Base-by-base conservation (phyloP, 768 basidiomycete genomes). In the Phaffia tasmanica region DNA sequence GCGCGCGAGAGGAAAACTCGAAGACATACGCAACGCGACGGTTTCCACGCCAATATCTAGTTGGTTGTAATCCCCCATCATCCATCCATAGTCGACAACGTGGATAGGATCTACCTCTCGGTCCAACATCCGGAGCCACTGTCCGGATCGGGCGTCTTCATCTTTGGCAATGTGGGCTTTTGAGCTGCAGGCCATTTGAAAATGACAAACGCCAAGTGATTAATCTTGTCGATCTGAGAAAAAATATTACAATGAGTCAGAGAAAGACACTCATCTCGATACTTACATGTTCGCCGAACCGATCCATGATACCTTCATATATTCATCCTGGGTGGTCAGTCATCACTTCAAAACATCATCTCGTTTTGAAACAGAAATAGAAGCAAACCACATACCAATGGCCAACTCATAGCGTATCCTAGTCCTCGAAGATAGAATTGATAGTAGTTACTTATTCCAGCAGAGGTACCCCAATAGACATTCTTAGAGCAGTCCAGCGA, bases 11-110 rank as follows among this genome's bases (percentile, higher is more conserved):
- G 25, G 23, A 35, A 18, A 29, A 11, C 21, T 35, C 32, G 25
- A 21, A 21, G 48, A 76, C 76, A 71, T 67, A 76, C 76, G 76
- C 53, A 77, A 63, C n/a, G 72, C 75, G 27, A 76, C 72, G 25
- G 76, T 77, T 61, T 73, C 74, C 6, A 72, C 56, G 15, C 67
- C 54, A 21, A 76, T 70, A 54, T 76, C 74, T 35, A 76, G 61
- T 68, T 77, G 76, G 69, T 77, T 77, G 72, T 73, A 76, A 64
- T 77, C 76, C 1, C 75, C 76, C 76, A 77, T 77, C 32, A 72
- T 75, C 74, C 74, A 77, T 0, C 64, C 64, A 46, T 74, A 73
- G 71, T 76, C 76, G 49, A 76, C 73, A 59, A 75, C 65, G 14
- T 69, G 49, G 11, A 77, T 72, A 25, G 76, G 75, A 70, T 77